A percentile compares a stretch with the other conserved stretches of the same genome.
Evolutionary conservation across 2,329 filamentous ascomycete genomes (phyloP).

Genomic region (Beauveria sp.): DNA sequence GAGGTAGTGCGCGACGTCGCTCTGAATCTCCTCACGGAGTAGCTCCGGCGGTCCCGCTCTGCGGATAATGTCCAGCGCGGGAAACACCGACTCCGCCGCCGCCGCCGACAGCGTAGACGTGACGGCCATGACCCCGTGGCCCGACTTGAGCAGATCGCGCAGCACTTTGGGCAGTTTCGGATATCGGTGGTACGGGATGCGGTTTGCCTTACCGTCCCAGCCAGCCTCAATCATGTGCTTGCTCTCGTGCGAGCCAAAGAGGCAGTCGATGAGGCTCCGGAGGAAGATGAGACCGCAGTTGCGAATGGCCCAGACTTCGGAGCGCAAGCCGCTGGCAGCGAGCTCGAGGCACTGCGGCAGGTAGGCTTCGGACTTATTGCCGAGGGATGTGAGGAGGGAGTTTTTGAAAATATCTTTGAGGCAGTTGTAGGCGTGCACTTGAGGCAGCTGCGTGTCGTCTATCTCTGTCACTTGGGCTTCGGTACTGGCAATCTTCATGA

Average conservation of each 20-base stretch:
- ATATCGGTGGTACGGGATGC: constrained; percentile 64
- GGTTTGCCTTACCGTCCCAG: constrained; percentile 56
- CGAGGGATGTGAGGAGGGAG: constrained; percentile 64
- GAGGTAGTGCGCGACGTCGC: constrained; percentile 54
- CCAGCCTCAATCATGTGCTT: constrained; percentile 53
- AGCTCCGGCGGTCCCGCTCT: constrained; percentile 58
- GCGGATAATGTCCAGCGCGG: constrained; percentile 72
- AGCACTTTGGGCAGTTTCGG: constrained; percentile 57
- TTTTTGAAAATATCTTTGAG: constrained; percentile 87
- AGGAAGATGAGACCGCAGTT: constrained; percentile 90
- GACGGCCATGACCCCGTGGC: constrained; percentile 36
- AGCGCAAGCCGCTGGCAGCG: constrained; percentile 72
- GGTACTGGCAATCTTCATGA: constrained; percentile 50
- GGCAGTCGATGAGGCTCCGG: constrained; percentile 70
- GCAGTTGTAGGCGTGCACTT: constrained; percentile 93
- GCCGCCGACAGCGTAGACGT: constrained; percentile 23
- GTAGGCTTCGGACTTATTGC: constrained; percentile 64
- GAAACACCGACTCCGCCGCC: constrained; percentile 66
- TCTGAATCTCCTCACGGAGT: constrained; percentile 46
- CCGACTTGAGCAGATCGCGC: constrained; percentile 50
- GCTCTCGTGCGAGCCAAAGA: constrained; percentile 70
- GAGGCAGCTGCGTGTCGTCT: constrained; percentile 63
- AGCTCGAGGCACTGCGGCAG: constrained; percentile 68
- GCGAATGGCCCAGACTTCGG: constrained; percentile 83
- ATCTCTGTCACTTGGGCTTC: constrained; percentile 47